phyloP scores from a whole-genome alignment of 2,329 filamentous ascomycete genomes.

The Exophiala sideris region DNA sequence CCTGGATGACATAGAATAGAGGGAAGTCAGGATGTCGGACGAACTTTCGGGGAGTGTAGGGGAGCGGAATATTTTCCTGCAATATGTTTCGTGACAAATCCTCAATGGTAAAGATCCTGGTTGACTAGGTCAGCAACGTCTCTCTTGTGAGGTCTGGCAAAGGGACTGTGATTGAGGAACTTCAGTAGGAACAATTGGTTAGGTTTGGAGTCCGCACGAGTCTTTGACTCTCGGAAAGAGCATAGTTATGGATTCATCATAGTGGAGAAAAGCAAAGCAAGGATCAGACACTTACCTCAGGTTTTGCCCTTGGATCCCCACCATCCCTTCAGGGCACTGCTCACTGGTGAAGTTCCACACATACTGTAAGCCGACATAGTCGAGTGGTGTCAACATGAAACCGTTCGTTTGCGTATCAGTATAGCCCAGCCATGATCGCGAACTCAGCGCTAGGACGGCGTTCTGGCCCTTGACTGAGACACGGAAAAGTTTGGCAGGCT shows the following conservation, averaged over 20 bases:
- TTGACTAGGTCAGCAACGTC: slow-evolving; percentile 4
- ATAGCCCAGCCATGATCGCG: slow-evolving; percentile 94
- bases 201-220: slow-evolving; percentile 49
- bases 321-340: slow-evolving; percentile 88
- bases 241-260: slow-evolving; percentile 63
- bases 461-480: slow-evolving; percentile 83
- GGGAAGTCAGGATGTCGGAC: slow-evolving; percentile 82
- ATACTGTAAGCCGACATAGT: slow-evolving; percentile 84
- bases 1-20: slow-evolving; percentile 89
- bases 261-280: slow-evolving; percentile 22
- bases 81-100: slow-evolving; percentile 81
- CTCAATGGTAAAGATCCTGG: slow-evolving; percentile 83
- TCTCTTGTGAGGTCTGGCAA: background rate
- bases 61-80: slow-evolving; percentile 79
- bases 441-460: slow-evolving; percentile 84
- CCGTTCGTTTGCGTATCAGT: slow-evolving; percentile 80
- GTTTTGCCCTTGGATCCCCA: slow-evolving; percentile 86
- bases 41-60: slow-evolving; percentile 86
- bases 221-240: slow-evolving; percentile 34
- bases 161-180: slow-evolving; percentile 1
- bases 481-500: slow-evolving; percentile 82
- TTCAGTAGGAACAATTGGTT: slow-evolving; percentile 98
- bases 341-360: slow-evolving; percentile 97
- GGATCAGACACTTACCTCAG: slow-evolving; percentile 62
- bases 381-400: slow-evolving; percentile 88